These are phyloP conservation scores for Neurospora sp. DNA, from an alignment of 495 filamentous ascomycete species.

Conservation along the genomic window DNA sequence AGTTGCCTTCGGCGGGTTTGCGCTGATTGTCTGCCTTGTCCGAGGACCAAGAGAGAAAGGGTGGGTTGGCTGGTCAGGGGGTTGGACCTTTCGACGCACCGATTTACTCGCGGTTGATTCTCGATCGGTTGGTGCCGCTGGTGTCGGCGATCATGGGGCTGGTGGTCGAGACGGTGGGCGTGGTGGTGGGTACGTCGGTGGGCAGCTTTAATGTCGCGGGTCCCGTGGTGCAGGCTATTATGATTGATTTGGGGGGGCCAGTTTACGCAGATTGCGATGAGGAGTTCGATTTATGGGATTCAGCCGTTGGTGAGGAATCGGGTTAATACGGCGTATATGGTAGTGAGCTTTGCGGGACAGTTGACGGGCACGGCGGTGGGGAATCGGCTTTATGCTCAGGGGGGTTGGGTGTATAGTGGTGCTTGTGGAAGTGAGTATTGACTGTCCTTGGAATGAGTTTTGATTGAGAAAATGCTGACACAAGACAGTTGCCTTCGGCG, in stretches of 20 bases:
- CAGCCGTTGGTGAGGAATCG: slow-evolving; percentile 64
- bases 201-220: slow-evolving; percentile 59
- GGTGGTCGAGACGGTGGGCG: slow-evolving; percentile 46
- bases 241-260: slow-evolving; percentile 66
- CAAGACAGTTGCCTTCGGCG: no score
- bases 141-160: slow-evolving; percentile 58
- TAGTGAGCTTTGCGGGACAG: slow-evolving; percentile 64
- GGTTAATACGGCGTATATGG: slow-evolving; percentile 79
- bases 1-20: slow-evolving; percentile 53
- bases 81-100: slow-evolving; percentile 52
- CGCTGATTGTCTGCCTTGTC: slow-evolving; percentile 45
- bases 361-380: slow-evolving; percentile 66
- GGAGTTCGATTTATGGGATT: slow-evolving; percentile 59
- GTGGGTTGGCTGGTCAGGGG: slow-evolving; percentile 70
- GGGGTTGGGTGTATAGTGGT: slow-evolving; percentile 62
- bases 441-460: no score
- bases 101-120: slow-evolving; percentile 58
- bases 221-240: slow-evolving; percentile 63
- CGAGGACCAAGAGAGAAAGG: slow-evolving; percentile 60
- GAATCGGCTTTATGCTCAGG: slow-evolving; percentile 56
- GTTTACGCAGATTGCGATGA: slow-evolving; percentile 65
- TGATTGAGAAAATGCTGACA: no score
- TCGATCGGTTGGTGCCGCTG: slow-evolving; percentile 56
- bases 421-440: slow-evolving; percentile 42
- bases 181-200: slow-evolving; percentile 59